These are phyloP conservation scores for Candolleomyces aberdarensis DNA, from an alignment of 768 basidiomycete genomes.

Conservation along the genomic window DNA sequence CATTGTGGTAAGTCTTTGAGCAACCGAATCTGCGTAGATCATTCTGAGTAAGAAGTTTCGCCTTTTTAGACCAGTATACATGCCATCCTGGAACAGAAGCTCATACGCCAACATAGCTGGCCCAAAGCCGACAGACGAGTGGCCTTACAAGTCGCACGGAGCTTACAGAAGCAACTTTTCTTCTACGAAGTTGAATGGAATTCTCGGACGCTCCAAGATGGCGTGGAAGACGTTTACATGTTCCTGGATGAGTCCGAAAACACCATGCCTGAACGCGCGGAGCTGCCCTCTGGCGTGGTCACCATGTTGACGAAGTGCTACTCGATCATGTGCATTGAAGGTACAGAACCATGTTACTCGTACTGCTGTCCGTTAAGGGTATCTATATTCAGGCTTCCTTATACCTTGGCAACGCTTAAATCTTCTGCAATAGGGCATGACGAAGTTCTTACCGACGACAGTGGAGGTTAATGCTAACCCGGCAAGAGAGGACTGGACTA, in stretches of 20 bases:
- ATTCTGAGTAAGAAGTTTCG: not conserved
- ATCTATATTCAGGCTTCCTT: constrained; percentile 6
- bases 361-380: constrained; percentile 77
- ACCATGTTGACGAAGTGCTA: constrained; percentile 91
- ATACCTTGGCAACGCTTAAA: not conserved
- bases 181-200: constrained; percentile 98
- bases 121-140: constrained; percentile 77
- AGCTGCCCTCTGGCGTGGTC: constrained; percentile 84
- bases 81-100: constrained; percentile 79
- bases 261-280: constrained; percentile 61
- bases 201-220: constrained; percentile 73
- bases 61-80: constrained; percentile 75
- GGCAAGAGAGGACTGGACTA: constrained; percentile 42
- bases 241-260: constrained; percentile 82
- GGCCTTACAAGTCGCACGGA: constrained; percentile 85
- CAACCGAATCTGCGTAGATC: constrained; percentile 10
- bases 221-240: constrained; percentile 91
- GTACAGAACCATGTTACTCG: constrained; percentile 69
- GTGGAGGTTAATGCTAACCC: constrained; percentile 30
- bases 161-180: constrained; percentile 88
- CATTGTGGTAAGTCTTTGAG: constrained; percentile 65
- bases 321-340: constrained; percentile 81
- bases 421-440: constrained; percentile 2
- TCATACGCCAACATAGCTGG: constrained; percentile 71
- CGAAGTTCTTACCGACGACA: constrained; percentile 19